Evolutionary conservation across 1,139 yeast species (phyloP), one percentile per base, ranked within the genome.

Genomic region (Yamadazyma triangularis): DNA sequence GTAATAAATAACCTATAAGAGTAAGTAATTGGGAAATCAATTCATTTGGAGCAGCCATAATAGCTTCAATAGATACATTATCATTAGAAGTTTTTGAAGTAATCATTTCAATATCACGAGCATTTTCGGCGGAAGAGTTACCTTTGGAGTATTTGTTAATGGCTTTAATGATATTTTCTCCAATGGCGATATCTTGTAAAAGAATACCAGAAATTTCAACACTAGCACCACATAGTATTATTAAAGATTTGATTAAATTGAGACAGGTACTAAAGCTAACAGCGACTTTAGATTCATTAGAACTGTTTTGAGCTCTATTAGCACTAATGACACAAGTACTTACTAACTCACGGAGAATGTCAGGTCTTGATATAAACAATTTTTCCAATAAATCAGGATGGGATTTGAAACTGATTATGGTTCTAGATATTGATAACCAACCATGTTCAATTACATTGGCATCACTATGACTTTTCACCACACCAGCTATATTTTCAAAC

Each of bases 11-110:
- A 0, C 78, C 73, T 19, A 83, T 60, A 29, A 86, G 59, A 24
- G 73, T 66, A 14, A 87, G 54, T 15, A 82, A 64, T 15, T 77
- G 68, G 1, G 73, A 47, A 20, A 83, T 55, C 23, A 85, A 52
- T 15, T 79, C 85, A 42, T 79, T 80, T 1, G 93, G 89, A 4
- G 79, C 76, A 32, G 81, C 77, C 77, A 87, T 82, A 25, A 88
- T 58, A 0, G 86, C 76, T 46, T 85, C 94, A 25, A 81, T 69
- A 2, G 81, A 63, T 0, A 73, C 50, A 3, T 50, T 47, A 15
- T 54, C 60, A 25, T 48, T 18, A 18, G 37, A 25, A 12, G 38
- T 27, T 6, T 28, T 33, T 3, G 47, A 42, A 2, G 39, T 41
- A 8, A 39, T 18, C 20, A 18, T 18, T 9, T 18, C 20, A 6